Base-by-base conservation (phyloP, 305 asterid genomes). In the Stenogyne calaminthoides region DNA sequence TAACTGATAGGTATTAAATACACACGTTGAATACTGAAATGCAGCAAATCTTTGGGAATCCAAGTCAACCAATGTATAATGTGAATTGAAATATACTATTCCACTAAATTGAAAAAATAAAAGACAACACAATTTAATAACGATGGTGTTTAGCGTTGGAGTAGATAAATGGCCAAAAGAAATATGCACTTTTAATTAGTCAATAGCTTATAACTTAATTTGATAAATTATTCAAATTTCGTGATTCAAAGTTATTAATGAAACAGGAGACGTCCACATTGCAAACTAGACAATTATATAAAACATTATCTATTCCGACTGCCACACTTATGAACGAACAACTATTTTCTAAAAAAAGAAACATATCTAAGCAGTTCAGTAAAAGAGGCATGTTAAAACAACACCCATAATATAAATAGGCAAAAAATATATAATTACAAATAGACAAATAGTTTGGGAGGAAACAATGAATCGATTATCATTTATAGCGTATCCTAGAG, bases 51-150 rank as follows among this genome's bases (percentile, higher is more conserved):
- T 58, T 47, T 54, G 39, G 70, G 70, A 68, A 65, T 68, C 55
- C 0, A 70, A 81, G 82, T 81, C 80, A 74, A 77, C 69, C 22
- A n/a, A 15, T 60, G 25, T 56, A 14, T 56, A 14, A 16, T 9
- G 39, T 29, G 12, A 49, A 32, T n/a, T n/a, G 20, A 12, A 25
- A 19, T 4, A 58, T 42, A 42, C 8, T 32, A 62, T 7, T 61
- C 67, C 36, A 61, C 10, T 16, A 29, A 16, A 61, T 0, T 5
- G n/a, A 1, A 61, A 9, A 15, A 61, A n/a, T n/a, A n/a, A n/a
- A 58, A 58, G n/a, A 55, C 32, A 20, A 54, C 59, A 54, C 40
- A 25, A 69, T 61, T 39, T 49, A 51, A 51, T 9, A 14, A 71
- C 39, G 36, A 18, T 6, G 15, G 74, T 56, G 60, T 49, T n/a